Evolutionary conservation across 768 basidiomycete species (phyloP), one percentile per base, ranked within the genome.

Genomic region (Omphalotus guepiniiformis): DNA sequence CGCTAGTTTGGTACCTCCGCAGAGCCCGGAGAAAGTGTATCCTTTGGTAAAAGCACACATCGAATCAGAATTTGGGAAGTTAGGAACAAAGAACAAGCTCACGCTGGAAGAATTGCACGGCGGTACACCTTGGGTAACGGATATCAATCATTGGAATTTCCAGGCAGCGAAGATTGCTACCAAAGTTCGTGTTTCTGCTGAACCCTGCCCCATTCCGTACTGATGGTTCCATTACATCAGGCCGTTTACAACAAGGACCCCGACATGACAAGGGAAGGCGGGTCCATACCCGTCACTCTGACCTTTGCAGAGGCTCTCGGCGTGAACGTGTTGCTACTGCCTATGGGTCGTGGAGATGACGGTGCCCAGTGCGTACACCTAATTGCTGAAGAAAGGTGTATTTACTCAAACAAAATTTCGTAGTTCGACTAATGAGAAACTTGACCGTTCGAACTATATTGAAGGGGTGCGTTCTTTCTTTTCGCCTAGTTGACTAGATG

Each of bases 341-440:
- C 93, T 1, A 94, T 95, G 85, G 93, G 93, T 2, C 75, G 94
- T 41, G 89, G 90, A 2, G 93, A 97, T 59, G 95, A 98, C 54
- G 95, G 94, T 55, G 89, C 92, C 34, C 91, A 93, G 85, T 91
- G 59, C 53, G 87, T 80, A 1, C 13, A 36, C 18, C 13, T 4
- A 18, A 21, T 23, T 29, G n/a, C n/a, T n/a, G n/a, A n/a, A n/a
- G n/a, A n/a, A n/a, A n/a, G n/a, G n/a, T n/a, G n/a, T n/a, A n/a
- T 22, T 37, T 9, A 22, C 27, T 11, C 21, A 30, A 29, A 13
- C 49, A 39, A 18, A 39, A 13, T 5, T 21, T 15, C 23, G 4
- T 30, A 81, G 80, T 61, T 81, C 80, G 48, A 83, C 80, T 5
- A 85, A 86, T 62, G 87, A 88, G 70, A 89, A 89, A 64, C 66